Evolutionary conservation across 2,329 filamentous ascomycete species (phyloP), one percentile per base, ranked within the genome.

Genomic region (Colletotrichum lindemuthianum): DNA sequence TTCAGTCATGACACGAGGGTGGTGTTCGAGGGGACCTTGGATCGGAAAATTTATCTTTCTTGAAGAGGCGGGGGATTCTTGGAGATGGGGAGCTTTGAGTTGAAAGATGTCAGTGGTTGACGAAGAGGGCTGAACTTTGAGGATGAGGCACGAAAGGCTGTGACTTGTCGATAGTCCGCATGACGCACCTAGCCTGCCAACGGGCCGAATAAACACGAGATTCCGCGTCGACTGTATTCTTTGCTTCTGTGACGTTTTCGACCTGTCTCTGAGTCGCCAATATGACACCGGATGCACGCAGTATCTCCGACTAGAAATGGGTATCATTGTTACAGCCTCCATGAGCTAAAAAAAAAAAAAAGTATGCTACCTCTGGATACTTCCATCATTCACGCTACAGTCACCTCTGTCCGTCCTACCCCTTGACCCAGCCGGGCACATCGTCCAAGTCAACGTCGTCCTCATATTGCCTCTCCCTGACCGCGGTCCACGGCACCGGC

Each of bases 401-500:
- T 24, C 24, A 24, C 24, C 32, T 24, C 24, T 13, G 13, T 45
- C 8, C 11, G 8, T 72, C 59, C 24, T 24, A 76, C 16, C 70
- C 78, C 68, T 83, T 86, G 8, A 93, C 91, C 92, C 91, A 96
- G 1, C 92, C 92, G 0, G 91, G 90, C 41, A 94, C 89, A 48
- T 86, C 85, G 3, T 82, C 77, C n/a, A 93, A 86, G 60, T 88
- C 85, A 43, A 80, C 78, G 0, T 85, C 82, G 68, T 89, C 85
- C 48, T 85, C 83, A 12, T 82, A 83, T 59, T 88, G 85, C 68
- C 86, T 86, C 39, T 85, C 82, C 49, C 81, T 82, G 13, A 96
- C 85, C 0, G 90, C 89, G 60, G 88, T 82, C 84, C 90, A 93
- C 1, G 92, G 87, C 47, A 80, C 81, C 1, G 94, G 93, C 80